Evolutionary conservation across 1,284 basidiomycete species (phyloP).

Genomic region (Cutaneotrichosporon sp.): DNA sequence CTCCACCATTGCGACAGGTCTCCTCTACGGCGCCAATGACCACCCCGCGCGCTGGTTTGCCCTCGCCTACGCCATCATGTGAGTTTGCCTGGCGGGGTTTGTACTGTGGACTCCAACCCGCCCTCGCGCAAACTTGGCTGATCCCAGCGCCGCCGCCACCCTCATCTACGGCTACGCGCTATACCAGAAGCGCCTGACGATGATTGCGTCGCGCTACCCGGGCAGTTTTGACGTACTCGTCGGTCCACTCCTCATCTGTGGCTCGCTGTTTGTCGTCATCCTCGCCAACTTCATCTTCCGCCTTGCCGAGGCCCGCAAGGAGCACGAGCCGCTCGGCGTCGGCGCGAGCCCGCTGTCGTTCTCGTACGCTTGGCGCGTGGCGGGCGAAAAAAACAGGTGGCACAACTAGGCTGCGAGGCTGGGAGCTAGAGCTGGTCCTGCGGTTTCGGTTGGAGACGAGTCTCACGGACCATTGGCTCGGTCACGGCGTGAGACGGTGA

Average conservation of each 20-base stretch:
- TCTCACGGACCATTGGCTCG: no score
- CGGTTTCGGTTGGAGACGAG: neutral
- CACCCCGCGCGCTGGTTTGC: constrained; percentile 74
- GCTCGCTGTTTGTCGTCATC: constrained; percentile 76
- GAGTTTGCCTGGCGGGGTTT: constrained; percentile 22
- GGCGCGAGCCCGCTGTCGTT: constrained; percentile 43
- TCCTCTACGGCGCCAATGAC: constrained; percentile 61
- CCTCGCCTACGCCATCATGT: constrained; percentile 76
- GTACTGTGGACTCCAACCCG: neutral
- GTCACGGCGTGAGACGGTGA: no score
- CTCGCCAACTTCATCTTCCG: constrained; percentile 83
- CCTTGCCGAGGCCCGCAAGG: constrained; percentile 38
- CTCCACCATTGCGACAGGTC: constrained; percentile 78
- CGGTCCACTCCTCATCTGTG: constrained; percentile 77
- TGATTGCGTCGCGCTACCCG: constrained; percentile 88
- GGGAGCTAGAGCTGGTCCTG: no score
- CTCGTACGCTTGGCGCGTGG: constrained; percentile 36
- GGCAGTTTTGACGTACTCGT: constrained; percentile 80
- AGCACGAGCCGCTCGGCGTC: constrained; percentile 25
- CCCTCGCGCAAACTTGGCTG: neutral
- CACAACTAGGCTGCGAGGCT: constrained; percentile 1
- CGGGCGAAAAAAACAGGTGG: constrained; percentile 32
- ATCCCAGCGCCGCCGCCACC: constrained; percentile 45
- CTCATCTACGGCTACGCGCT: constrained; percentile 77
- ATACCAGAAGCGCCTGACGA: constrained; percentile 84